Conservation (phyloP, 2,329 filamentous ascomycete species). For the Arthrinium puccinioides region DNA sequence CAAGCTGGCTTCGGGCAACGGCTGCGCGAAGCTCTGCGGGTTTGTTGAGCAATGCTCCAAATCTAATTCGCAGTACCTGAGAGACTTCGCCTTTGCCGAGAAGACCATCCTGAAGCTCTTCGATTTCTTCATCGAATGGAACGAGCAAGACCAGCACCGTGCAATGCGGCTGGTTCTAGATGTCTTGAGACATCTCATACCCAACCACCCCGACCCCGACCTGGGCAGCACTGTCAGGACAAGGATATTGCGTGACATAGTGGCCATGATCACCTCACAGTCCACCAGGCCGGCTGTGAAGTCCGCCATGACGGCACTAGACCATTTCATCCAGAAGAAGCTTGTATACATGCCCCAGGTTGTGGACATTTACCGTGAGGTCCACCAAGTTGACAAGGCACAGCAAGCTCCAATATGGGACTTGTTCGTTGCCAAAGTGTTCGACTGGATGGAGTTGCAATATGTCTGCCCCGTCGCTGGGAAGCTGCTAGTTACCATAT, state of each 20-base stretch:
- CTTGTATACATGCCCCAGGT: conserved; percentile 44
- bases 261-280: conserved; percentile 53
- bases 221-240: conserved; percentile 31
- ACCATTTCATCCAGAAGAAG: conserved; percentile 57
- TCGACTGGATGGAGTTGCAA: conserved; percentile 49
- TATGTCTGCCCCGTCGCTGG: conserved; percentile 54
- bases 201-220: conserved; percentile 38
- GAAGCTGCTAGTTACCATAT: conserved; percentile 52
- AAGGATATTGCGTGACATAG: conserved; percentile 40
- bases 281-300: conserved; percentile 60
- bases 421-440: conserved; percentile 38
- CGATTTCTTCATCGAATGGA: conserved; percentile 60
- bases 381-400: conserved; percentile 17
- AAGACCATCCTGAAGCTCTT: conserved; percentile 44
- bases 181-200: conserved; percentile 43
- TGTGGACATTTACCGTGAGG: conserved; percentile 30
- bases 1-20: conserved; percentile 47
- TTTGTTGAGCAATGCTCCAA: conserved; percentile 54
- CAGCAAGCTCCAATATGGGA: conserved; percentile 36
- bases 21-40: conserved; percentile 53
- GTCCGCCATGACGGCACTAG: conserved; percentile 60
- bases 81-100: conserved; percentile 43
- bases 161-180: conserved; percentile 58
- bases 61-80: conserved; percentile 34
- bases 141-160: conserved; percentile 56